Evolutionary conservation across 2,329 filamentous ascomycete genomes (phyloP), one percentile per base, ranked within the genome.

Genomic region (Passalora sequoiae): DNA sequence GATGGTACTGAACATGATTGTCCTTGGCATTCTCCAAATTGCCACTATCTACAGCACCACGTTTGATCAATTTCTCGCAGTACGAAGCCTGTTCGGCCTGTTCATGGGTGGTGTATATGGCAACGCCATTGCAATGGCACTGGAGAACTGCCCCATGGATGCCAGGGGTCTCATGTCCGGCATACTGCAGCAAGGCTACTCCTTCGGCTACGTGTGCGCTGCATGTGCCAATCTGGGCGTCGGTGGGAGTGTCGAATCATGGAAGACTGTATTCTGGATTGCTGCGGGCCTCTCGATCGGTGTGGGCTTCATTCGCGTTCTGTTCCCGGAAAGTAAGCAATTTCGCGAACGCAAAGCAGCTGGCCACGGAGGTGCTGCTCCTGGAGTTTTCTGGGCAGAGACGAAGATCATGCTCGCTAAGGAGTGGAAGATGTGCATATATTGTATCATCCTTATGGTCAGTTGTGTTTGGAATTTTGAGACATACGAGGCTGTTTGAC

Each of bases 161-260:
- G 81, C 85, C 6, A 76, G 86, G 61, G 87, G 87, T 55, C 71
- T 92, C 27, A 86, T 92, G 77, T 86, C 82, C 10, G 87, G 86
- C 41, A 84, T 92, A 38, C 68, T 91, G 13, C 87, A 92, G 58
- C 85, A 89, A 64, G 87, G 86, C 2, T 55, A 51, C 36, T 53
- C 50, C 4, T 76, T 89, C 51, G 86, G 86, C 22, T 91, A 91
- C 59, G 79, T 92, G 29, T 73, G 88, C 50, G 86, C 86, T 4
- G 85, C 85, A 2, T 84, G 80, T 58, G 80, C 78, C 57, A 89
- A 85, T 53, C 76, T 89, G 29, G 83, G 82, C 37, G 82, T 89
- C 12, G 83, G 84, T 22, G 82, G 76, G 8, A 68, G 56, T 3
- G 69, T 68, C 1, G 71, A 84, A 2, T 77, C 74, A 31, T 89